phyloP scores from a whole-genome alignment of 179 eudicot species.

The Beta macrorhiza region DNA sequence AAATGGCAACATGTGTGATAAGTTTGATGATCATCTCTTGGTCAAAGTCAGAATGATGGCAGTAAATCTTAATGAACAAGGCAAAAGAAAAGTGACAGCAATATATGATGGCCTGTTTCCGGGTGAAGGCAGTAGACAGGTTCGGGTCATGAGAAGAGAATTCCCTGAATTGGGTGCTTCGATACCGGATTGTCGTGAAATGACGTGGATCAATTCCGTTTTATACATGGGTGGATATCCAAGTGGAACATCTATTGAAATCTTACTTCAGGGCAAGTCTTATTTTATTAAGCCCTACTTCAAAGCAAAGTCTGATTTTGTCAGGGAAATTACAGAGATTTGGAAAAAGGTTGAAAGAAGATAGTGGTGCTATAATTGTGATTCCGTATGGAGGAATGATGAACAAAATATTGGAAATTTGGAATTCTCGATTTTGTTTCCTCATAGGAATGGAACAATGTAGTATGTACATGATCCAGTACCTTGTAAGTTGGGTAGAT shows the following conservation, averaged over 20 bases:
- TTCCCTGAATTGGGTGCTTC: slow-evolving; percentile 29
- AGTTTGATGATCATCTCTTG: slow-evolving; percentile 32
- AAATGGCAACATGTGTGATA: slow-evolving; percentile 36
- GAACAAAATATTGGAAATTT: slow-evolving; percentile 32
- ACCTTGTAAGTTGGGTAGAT: slow-evolving; percentile 33
- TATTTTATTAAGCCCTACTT: slow-evolving; percentile 14
- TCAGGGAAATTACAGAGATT: slow-evolving; percentile 23
- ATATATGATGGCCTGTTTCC: slow-evolving; percentile 25
- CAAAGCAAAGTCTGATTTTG: slow-evolving; percentile 38
- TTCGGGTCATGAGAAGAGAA: slow-evolving; percentile 18
- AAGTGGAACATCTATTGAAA: slow-evolving; percentile 26
- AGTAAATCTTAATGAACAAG: neutral
- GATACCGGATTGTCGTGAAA: slow-evolving; percentile 26
- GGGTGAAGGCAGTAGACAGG: slow-evolving; percentile 13
- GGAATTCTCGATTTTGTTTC: slow-evolving; percentile 44
- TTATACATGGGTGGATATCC: slow-evolving; percentile 27
- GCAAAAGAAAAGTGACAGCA: neutral
- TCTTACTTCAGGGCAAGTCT: slow-evolving; percentile 30
- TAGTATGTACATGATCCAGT: slow-evolving; percentile 34
- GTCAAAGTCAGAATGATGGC: slow-evolving; percentile 28
- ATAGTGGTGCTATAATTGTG: slow-evolving; percentile 26
- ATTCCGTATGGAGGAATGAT: slow-evolving; percentile 66
- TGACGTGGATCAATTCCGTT: slow-evolving; percentile 34
- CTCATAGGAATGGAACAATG: slow-evolving; percentile 52
- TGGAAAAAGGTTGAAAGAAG: slow-evolving; percentile 31